phyloP scores from a whole-genome alignment of 768 basidiomycete species.

The Podaxis rugospora region DNA sequence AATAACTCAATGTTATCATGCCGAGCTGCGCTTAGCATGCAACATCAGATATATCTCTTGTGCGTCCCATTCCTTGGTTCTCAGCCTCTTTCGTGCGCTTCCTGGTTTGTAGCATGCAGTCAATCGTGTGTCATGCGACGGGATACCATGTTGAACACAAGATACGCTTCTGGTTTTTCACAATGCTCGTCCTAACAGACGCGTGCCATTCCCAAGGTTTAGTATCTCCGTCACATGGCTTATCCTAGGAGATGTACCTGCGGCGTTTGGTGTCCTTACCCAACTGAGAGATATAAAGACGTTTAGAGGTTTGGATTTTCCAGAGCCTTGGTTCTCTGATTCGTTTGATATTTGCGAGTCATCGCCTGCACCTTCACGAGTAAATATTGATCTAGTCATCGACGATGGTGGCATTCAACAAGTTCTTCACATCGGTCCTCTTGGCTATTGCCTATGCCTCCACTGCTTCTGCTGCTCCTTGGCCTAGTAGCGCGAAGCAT shows the following conservation, averaged over 20 bases:
- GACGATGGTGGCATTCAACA: conserved; percentile 9
- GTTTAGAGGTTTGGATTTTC: background rate
- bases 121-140: background rate
- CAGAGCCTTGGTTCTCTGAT: background rate
- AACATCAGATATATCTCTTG: background rate
- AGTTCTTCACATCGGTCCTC: conserved; percentile 13
- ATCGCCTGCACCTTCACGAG: background rate
- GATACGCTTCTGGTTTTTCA: conserved; percentile 3
- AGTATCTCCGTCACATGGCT: background rate
- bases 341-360: background rate
- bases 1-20: background rate
- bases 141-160: background rate
- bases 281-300: background rate
- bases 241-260: background rate
- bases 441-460: conserved; percentile 8
- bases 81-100: background rate
- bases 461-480: conserved; percentile 14
- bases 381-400: background rate
- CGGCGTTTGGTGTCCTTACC: background rate
- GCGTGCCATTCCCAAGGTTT: background rate
- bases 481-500: conserved; percentile 12
- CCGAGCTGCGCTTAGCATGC: background rate
- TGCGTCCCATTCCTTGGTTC: background rate
- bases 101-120: background rate
- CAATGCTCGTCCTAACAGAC: conserved; percentile 1